Evolutionary conservation across 2,329 filamentous ascomycete species (phyloP), one percentile per base, ranked within the genome.

Genomic region (Beauveria caledonica): DNA sequence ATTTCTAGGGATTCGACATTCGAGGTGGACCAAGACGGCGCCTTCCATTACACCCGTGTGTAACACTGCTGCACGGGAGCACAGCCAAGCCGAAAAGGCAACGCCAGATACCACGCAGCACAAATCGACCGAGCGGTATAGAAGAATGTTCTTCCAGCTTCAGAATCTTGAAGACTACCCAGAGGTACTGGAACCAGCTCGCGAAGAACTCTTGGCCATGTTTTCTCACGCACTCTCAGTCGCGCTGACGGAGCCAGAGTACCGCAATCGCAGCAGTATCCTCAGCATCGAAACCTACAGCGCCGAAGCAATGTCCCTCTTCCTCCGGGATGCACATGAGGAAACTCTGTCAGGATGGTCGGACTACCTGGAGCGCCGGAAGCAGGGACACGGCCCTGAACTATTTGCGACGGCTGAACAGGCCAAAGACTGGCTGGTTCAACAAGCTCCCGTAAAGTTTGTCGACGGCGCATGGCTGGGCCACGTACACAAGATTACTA

Each of bases 161-260:
- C 64, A 66, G 13, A 63, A 65, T 36, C 59, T 64, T 40, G 64
- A 66, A 33, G 27, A 60, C 3, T 42, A 64, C 11, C 33, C 50
- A 19, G 63, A 65, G 10, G 27, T 63, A 6, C 55, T 65, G 17
- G 49, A 61, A 4, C 23, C 53, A 49, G 64, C 61, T 10, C 62
- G 45, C 17, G 29, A 60, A 40, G 52, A 63, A 17, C 42, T 65
- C 11, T 53, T 64, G 2, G 60, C 60, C n/a, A 56, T 64, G 23
- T 42, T 64, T 44, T 64, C 63, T 8, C 56, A 56, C 17, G 58
- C 25, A 45, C 39, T 60, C 17, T 19, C 33, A 15, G 42, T 50
- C 9, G 62, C 58, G 40, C 40, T 23, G 21, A 17, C n/a, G 45
- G 19, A 19, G 61, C 62, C 23, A 54, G 56, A 5, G 4, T 36